A percentile compares a stretch with the other conserved stretches of the same genome.
These are phyloP conservation scores for Asclepias syriaca DNA, from an alignment of 257 asterid species.

Conservation along the genomic window DNA sequence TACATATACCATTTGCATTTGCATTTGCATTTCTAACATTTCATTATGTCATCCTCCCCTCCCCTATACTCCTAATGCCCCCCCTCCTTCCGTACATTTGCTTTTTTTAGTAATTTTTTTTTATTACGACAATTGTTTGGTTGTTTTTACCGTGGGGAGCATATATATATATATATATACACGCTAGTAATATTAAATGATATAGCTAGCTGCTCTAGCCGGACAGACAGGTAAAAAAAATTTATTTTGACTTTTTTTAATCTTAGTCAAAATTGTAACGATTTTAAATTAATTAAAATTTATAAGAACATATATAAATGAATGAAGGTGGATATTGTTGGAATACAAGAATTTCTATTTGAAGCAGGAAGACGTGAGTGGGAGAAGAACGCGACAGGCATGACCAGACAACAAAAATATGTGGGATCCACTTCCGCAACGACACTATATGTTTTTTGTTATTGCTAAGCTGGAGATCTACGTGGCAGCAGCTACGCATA, in stretches of 20 bases:
- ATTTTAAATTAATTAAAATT: too few relatives aligned
- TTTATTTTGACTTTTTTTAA: too few relatives aligned
- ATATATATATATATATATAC: too few relatives aligned
- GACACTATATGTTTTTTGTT: neutral
- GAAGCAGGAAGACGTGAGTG: neutral
- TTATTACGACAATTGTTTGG: neutral
- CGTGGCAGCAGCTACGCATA: neutral
- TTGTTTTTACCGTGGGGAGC: too few relatives aligned
- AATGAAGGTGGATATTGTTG: too few relatives aligned
- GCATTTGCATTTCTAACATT: neutral
- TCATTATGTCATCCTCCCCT: neutral
- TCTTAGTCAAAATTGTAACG: too few relatives aligned
- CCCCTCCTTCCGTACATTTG: too few relatives aligned
- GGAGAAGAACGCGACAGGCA: constrained; percentile 6
- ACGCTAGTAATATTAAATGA: too few relatives aligned
- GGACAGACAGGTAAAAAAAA: too few relatives aligned
- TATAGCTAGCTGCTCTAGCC: too few relatives aligned
- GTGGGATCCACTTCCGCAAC: constrained; percentile 9
- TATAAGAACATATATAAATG: too few relatives aligned
- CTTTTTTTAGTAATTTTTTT: too few relatives aligned
- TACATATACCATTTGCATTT: neutral
- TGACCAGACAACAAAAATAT: constrained; percentile 14
- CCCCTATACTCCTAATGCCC: neutral
- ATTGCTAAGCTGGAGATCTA: neutral
- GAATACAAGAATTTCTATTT: neutral